Conservation (phyloP, 1,139 yeast species). For the Pichia sp. region DNA sequence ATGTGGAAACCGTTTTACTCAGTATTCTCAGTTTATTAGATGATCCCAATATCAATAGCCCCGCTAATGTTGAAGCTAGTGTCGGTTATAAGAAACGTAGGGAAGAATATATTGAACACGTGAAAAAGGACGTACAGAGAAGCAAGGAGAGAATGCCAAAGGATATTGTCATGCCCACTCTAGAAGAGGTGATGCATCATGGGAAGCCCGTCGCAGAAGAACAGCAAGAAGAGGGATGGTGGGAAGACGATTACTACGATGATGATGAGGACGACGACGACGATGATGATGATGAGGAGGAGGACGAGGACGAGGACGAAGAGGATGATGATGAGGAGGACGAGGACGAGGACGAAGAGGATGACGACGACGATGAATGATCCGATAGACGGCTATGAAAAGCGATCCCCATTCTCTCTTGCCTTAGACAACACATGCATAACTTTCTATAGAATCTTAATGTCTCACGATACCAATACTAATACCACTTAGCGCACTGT, state of each 20-base stretch:
- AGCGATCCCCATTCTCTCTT: too few species aligned
- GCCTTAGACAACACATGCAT: too few species aligned
- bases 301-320: constrained; percentile 28
- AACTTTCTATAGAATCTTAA: too few species aligned
- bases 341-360: constrained; percentile 23
- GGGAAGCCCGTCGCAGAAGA: constrained; percentile 31
- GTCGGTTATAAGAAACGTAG: constrained; percentile 84
- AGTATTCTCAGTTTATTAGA: constrained; percentile 85
- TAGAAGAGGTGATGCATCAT: constrained; percentile 33
- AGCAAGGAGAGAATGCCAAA: constrained; percentile 80
- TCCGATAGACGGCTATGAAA: too few species aligned
- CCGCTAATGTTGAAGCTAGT: constrained; percentile 96
- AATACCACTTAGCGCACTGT: too few species aligned
- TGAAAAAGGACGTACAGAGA: constrained; percentile 74
- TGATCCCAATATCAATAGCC: constrained; percentile 83
- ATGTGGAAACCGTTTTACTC: constrained; percentile 84
- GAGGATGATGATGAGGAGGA: constrained; percentile 26
- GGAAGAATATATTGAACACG: constrained; percentile 72
- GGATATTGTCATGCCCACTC: constrained; percentile 76
- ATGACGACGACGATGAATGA: constrained; percentile 31
- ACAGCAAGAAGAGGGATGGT: constrained; percentile 73
- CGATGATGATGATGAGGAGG: constrained; percentile 45
- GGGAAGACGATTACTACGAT: constrained; percentile 52
- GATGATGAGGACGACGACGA: constrained; percentile 36
- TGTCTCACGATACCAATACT: too few species aligned